Evolutionary conservation across 202 grass and related monocot species (phyloP).

Genomic region (Panicum virgatum): DNA sequence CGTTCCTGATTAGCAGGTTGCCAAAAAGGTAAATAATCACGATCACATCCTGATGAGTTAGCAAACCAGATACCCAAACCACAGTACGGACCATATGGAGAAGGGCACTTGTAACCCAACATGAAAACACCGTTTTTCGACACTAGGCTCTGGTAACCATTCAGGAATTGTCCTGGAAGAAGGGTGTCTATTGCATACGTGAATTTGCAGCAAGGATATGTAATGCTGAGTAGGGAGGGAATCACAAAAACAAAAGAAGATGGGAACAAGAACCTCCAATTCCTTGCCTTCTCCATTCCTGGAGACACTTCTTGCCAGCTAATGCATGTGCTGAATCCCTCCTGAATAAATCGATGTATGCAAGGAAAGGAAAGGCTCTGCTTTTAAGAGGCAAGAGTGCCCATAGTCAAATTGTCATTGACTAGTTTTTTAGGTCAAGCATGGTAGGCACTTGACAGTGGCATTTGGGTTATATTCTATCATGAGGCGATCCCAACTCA

Average conservation of each 20-base stretch:
- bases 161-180: slow-evolving; percentile 34
- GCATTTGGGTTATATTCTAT: too few species aligned
- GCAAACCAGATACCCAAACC: slow-evolving; percentile 9
- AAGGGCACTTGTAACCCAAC: too few species aligned
- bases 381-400: too few species aligned
- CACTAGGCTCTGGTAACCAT: neutral
- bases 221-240: neutral
- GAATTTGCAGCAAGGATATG: neutral
- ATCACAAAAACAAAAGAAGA: slow-evolving; percentile 13
- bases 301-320: neutral
- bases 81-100: too few species aligned
- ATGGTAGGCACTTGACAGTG: too few species aligned
- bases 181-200: slow-evolving; percentile 27
- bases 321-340: too few species aligned
- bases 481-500: too few species aligned
- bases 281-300: neutral
- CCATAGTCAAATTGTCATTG: too few species aligned
- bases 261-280: neutral
- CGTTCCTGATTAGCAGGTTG: too few species aligned
- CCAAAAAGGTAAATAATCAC: neutral
- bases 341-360: too few species aligned
- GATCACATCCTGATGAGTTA: neutral
- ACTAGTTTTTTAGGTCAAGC: too few species aligned
- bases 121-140: slow-evolving; percentile 4
- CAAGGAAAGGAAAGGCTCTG: too few species aligned